These are phyloP conservation scores for Bisporella sp. DNA, from an alignment of 2,329 filamentous ascomycete genomes.

Conservation along the genomic window DNA sequence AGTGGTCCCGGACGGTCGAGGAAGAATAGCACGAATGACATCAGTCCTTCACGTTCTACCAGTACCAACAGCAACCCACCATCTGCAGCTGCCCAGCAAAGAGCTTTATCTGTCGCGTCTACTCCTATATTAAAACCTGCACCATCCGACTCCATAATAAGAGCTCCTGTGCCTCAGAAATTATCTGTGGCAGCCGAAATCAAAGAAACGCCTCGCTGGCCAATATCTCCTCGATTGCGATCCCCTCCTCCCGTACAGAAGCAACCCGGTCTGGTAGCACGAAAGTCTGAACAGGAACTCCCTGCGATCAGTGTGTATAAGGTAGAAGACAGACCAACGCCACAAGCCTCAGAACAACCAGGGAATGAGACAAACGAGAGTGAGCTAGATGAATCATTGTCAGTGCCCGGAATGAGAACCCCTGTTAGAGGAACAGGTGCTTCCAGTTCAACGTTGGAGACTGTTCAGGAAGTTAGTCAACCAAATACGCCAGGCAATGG, in stretches of 20 bases:
- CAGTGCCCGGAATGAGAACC: slow-evolving; percentile 43
- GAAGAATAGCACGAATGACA: slow-evolving; percentile 58
- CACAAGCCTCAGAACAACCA: slow-evolving; percentile 33
- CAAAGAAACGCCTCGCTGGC: slow-evolving; percentile 62
- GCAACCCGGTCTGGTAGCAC: slow-evolving; percentile 36
- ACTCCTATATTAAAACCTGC: slow-evolving; percentile 59
- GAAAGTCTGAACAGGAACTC: slow-evolving; percentile 42
- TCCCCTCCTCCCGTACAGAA: slow-evolving; percentile 62
- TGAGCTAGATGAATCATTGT: slow-evolving; percentile 23
- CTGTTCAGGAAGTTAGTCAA: slow-evolving; percentile 83
- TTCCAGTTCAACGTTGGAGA: slow-evolving; percentile 65
- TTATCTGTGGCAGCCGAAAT: slow-evolving; percentile 41
- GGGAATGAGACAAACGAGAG: slow-evolving; percentile 14
- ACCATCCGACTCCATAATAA: slow-evolving; percentile 52
- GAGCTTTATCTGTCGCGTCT: slow-evolving; percentile 60
- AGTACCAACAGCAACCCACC: slow-evolving; percentile 44
- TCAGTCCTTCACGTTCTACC: slow-evolving; percentile 51
- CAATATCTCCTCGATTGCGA: slow-evolving; percentile 67
- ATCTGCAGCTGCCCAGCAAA: slow-evolving; percentile 56
- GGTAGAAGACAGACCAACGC: slow-evolving; percentile 16
- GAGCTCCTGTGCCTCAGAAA: slow-evolving; percentile 60
- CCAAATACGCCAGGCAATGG: slow-evolving; percentile 58
- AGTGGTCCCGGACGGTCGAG: slow-evolving; percentile 45
- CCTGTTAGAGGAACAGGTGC: slow-evolving; percentile 53
- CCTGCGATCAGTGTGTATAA: slow-evolving; percentile 48